Evolutionary conservation across 805 yeast species (phyloP).

Genomic region (Wickerhamiella allomyrinae): DNA sequence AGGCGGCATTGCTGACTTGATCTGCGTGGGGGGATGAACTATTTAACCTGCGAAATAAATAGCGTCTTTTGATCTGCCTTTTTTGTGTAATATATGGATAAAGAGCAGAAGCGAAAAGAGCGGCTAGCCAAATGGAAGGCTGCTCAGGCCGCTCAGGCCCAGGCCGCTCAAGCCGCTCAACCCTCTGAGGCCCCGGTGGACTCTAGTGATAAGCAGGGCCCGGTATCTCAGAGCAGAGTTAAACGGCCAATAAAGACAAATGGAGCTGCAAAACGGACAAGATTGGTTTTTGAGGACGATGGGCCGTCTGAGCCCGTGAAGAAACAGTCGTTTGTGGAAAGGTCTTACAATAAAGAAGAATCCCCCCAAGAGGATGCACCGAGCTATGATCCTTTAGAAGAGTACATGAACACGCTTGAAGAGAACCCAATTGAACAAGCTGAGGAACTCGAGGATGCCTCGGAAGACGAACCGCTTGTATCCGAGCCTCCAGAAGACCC

Average conservation of each 20-base stretch:
- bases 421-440: neutral
- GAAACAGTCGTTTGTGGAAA: neutral
- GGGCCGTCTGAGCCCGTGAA: neutral
- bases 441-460: neutral
- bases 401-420: neutral
- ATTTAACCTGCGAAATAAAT: too few species aligned
- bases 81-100: neutral
- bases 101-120: conserved; percentile 1
- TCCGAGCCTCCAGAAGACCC: neutral
- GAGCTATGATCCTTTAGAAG: neutral
- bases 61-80: too few species aligned
- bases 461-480: neutral
- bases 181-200: neutral
- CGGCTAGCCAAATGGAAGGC: conserved; percentile 5
- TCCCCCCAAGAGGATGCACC: neutral
- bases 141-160: neutral
- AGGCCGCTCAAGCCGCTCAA: neutral
- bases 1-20: neutral
- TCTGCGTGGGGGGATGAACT: too few species aligned
- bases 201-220: too few species aligned
- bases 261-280: too few species aligned
- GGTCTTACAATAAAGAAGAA: neutral
- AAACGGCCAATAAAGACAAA: too few species aligned
- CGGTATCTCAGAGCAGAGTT: too few species aligned
- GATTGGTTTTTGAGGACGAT: neutral